These are phyloP conservation scores for Elongisporangium undulatum DNA, from an alignment of 352 stramenopile species.

Conservation along the genomic window DNA sequence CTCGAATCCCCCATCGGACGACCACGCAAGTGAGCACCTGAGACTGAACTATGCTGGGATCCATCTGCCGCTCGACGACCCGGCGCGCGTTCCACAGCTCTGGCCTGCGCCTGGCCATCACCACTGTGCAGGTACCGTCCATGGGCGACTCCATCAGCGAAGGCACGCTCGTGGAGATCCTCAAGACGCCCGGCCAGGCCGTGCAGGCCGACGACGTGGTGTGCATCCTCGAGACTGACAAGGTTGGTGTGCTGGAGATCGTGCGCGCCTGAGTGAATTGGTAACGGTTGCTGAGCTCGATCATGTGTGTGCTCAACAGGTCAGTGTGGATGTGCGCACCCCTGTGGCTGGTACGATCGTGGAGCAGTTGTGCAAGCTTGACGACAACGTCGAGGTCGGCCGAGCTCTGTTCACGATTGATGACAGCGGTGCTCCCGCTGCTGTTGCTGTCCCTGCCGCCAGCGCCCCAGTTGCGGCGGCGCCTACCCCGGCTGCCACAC, in stretches of 20 bases:
- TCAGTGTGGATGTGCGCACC: slow-evolving; percentile 90
- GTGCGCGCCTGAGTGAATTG: neutral
- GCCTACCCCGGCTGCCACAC: slow-evolving; percentile 29
- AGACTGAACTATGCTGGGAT: slow-evolving; percentile 4
- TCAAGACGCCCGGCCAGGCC: slow-evolving; percentile 90
- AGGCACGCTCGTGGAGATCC: slow-evolving; percentile 96
- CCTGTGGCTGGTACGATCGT: slow-evolving; percentile 89
- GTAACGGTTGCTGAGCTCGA: neutral
- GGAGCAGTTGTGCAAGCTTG: slow-evolving; percentile 92
- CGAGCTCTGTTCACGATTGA: slow-evolving; percentile 93
- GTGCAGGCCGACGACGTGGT: slow-evolving; percentile 96
- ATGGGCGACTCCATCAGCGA: slow-evolving; percentile 98
- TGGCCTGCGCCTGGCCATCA: slow-evolving; percentile 32
- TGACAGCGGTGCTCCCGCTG: slow-evolving; percentile 45
- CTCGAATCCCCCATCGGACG: neutral
- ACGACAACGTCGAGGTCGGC: slow-evolving; percentile 96
- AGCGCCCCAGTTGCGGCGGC: slow-evolving; percentile 5
- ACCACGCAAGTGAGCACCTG: slow-evolving; percentile 17
- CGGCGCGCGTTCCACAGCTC: slow-evolving; percentile 48
- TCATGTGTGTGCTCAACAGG: slow-evolving; percentile 15
- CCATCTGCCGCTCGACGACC: slow-evolving; percentile 5
- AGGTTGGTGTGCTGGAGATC: slow-evolving; percentile 63
- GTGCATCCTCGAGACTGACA: slow-evolving; percentile 98
- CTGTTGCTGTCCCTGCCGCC: slow-evolving; percentile 15
- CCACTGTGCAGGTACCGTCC: slow-evolving; percentile 82